Evolutionary conservation across 2,329 filamentous ascomycete species (phyloP).

Genomic region (Paecilomyces variotii): DNA sequence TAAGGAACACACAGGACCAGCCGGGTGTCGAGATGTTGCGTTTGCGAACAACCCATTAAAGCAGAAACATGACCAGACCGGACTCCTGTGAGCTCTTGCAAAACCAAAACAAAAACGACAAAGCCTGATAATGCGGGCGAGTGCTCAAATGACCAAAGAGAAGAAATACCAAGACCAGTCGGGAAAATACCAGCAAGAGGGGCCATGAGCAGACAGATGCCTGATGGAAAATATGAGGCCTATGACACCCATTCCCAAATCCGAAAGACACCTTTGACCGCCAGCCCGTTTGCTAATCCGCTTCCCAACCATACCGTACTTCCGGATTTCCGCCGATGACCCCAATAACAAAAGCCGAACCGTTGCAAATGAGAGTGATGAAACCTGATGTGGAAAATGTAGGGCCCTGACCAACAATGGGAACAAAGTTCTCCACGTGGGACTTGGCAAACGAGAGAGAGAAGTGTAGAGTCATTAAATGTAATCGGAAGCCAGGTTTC

Average conservation of each 20-base stretch:
- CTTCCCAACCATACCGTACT: slow-evolving; percentile 22
- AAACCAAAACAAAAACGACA: slow-evolving; percentile 15
- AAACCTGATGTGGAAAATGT: slow-evolving; percentile 9
- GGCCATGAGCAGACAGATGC: slow-evolving; percentile 18
- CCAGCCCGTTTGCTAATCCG: slow-evolving; percentile 27
- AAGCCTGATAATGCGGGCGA: slow-evolving; percentile 17
- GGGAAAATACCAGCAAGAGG: slow-evolving; percentile 24
- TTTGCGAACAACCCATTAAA: slow-evolving; percentile 27
- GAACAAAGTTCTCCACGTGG: neutral
- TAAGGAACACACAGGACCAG: slow-evolving; percentile 40
- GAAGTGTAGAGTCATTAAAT: slow-evolving; percentile 1
- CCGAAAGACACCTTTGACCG: slow-evolving; percentile 26
- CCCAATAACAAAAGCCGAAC: slow-evolving; percentile 32
- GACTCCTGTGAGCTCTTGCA: slow-evolving; percentile 36
- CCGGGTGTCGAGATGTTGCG: slow-evolving; percentile 36
- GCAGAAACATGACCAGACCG: slow-evolving; percentile 35
- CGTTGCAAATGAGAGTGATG: slow-evolving; percentile 24
- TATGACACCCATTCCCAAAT: slow-evolving; percentile 20
- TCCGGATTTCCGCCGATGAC: slow-evolving; percentile 26
- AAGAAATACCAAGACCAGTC: slow-evolving; percentile 18
- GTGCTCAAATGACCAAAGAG: slow-evolving; percentile 24
- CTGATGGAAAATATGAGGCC: slow-evolving; percentile 7
- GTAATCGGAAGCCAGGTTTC: neutral
- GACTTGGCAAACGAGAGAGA: slow-evolving; percentile 8
- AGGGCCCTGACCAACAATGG: neutral